phyloP scores from a whole-genome alignment of 257 asterid genomes.

The Capsicum rhomboideum region DNA sequence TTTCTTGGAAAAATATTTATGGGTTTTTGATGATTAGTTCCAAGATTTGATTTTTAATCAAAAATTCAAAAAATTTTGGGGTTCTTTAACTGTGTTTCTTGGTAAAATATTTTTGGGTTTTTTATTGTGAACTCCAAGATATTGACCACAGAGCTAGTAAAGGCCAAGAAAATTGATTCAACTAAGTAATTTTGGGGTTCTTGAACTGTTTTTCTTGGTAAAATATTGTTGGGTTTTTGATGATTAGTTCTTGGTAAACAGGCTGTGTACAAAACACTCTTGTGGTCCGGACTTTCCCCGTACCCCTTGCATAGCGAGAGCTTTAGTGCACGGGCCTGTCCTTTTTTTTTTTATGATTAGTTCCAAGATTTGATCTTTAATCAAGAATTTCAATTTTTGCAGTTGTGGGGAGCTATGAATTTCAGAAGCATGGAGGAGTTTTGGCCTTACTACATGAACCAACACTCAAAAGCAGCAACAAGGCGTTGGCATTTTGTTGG shows the following conservation, averaged over 20 bases:
- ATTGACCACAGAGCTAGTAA: not conserved
- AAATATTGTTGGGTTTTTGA: not conserved
- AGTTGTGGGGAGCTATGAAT: slow-evolving; percentile 37
- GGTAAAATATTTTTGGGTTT: too few species aligned
- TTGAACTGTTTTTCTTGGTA: slow-evolving; percentile 1
- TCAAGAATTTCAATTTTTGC: not conserved
- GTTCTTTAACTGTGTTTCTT: too few species aligned
- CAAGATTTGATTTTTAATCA: not conserved
- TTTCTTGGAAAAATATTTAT: not conserved
- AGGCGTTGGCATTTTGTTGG: slow-evolving; percentile 98
- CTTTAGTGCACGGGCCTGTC: too few species aligned
- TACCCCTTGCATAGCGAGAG: too few species aligned
- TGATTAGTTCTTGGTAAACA: too few species aligned
- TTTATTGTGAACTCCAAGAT: not conserved
- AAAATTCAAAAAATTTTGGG: too few species aligned
- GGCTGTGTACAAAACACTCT: too few species aligned
- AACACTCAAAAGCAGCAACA: slow-evolving; percentile 77
- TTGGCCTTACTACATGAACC: slow-evolving; percentile 90
- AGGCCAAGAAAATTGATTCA: not conserved
- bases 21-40: not conserved
- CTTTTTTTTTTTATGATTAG: not conserved
- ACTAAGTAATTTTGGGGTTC: not conserved
- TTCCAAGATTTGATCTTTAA: not conserved
- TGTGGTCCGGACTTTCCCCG: too few species aligned
- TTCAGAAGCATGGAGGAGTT: slow-evolving; percentile 91